Percentiles rank a stretch among this genome's conserved stretches.
These are phyloP conservation scores for Bathelium albidoporum DNA, from an alignment of 495 filamentous ascomycete genomes.

Conservation along the genomic window DNA sequence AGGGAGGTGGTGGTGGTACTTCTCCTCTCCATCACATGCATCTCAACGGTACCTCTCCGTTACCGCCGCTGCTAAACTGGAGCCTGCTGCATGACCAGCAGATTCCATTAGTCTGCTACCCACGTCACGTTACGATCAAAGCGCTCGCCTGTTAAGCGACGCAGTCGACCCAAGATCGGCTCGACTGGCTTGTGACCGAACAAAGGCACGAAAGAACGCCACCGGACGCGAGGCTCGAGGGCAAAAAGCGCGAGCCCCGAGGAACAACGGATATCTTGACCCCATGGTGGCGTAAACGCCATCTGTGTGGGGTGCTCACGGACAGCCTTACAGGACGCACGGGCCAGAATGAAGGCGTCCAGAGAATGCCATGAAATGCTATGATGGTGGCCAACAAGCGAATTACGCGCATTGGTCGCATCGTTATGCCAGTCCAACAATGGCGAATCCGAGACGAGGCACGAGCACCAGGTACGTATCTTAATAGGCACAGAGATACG, in stretches of 20 bases:
- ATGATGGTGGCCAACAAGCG: neutral
- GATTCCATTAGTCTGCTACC: neutral
- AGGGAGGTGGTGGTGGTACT: neutral
- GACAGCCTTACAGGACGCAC: neutral
- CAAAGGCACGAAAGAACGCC: too few relatives aligned
- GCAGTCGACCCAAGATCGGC: too few relatives aligned
- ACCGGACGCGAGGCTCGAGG: neutral
- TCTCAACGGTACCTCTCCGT: neutral
- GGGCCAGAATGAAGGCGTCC: neutral
- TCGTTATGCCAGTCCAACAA: neutral
- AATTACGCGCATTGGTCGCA: neutral
- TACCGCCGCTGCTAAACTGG: neutral
- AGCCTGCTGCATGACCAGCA: neutral
- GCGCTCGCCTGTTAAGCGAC: neutral
- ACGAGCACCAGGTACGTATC: neutral
- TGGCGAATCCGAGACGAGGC: neutral
- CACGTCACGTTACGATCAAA: neutral
- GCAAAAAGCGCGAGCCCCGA: neutral
- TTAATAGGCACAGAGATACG: neutral
- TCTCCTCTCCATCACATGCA: neutral
- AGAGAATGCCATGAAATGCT: too few relatives aligned
- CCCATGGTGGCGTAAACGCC: neutral
- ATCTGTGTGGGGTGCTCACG: neutral
- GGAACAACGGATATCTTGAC: neutral
- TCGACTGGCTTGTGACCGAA: too few relatives aligned